These are phyloP conservation scores for Orychophragmus violaceus DNA, from an alignment of 345 rosid genomes.

Conservation along the genomic window DNA sequence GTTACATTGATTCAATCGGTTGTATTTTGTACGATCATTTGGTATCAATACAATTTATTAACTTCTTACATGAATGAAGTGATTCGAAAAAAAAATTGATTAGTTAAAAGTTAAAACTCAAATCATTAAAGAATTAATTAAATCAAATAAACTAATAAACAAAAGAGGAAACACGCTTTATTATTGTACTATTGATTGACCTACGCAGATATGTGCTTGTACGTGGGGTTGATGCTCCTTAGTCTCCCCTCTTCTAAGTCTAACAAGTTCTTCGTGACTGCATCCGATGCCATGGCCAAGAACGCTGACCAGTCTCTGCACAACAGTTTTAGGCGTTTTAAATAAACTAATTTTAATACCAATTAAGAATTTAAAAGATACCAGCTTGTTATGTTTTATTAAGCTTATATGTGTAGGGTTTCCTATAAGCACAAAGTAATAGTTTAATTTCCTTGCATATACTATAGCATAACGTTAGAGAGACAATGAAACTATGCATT, in stretches of 20 bases:
- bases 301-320: constrained; percentile 84
- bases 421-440: too few relatives aligned
- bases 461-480: not conserved
- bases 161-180: too few relatives aligned
- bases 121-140: not conserved
- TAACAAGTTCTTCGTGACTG: constrained; percentile 51
- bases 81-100: not conserved
- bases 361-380: too few relatives aligned
- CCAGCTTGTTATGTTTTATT: too few relatives aligned
- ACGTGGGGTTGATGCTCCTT: constrained; percentile 21
- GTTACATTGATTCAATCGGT: too few relatives aligned
- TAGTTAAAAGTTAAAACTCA: not conserved
- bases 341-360: not conserved
- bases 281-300: constrained; percentile 56
- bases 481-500: not conserved
- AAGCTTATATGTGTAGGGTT: too few relatives aligned
- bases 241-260: constrained; percentile 44
- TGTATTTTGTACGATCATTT: too few relatives aligned
- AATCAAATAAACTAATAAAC: not conserved
- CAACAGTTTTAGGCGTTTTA: not conserved
- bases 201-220: constrained; percentile 12
- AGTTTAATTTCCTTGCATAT: too few relatives aligned
- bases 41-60: not conserved
- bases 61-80: constrained; percentile 1
- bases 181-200: not conserved